Conservation (phyloP, 2,329 filamentous ascomycete genomes). For the Pseudocercospora macadamiae region DNA sequence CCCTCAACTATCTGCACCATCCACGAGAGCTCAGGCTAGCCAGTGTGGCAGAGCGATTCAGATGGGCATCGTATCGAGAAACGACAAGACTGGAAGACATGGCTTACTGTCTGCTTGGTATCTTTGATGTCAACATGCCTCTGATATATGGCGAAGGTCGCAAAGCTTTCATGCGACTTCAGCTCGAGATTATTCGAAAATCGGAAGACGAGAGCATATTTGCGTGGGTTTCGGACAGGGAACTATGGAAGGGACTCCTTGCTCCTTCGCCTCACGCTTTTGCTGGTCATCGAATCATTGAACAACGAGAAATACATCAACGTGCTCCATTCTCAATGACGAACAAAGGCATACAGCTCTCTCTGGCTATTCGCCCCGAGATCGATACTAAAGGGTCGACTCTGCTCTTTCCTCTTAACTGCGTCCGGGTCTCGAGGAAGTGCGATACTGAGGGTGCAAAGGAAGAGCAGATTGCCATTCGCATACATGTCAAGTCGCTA, state of each 20-base stretch:
- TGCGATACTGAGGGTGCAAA: neutral
- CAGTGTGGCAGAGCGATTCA: constrained; percentile 16
- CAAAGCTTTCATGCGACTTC: constrained; percentile 6
- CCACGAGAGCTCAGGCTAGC: neutral
- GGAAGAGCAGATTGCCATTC: neutral
- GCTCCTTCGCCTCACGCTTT: neutral
- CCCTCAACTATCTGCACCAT: constrained; percentile 8
- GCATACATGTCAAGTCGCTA: neutral
- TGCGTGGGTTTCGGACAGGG: constrained; percentile 3
- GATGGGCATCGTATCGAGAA: constrained; percentile 13
- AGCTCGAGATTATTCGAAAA: constrained; percentile 4
- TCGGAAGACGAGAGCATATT: constrained; percentile 12
- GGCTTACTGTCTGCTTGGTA: constrained; percentile 19
- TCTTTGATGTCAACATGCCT: constrained; percentile 16
- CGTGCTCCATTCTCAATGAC: neutral
- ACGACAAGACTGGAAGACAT: constrained; percentile 20
- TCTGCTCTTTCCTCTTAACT: neutral
- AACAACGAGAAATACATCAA: neutral
- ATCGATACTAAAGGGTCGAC: neutral
- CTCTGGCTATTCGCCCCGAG: neutral
- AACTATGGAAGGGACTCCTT: neutral
- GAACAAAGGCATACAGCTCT: neutral
- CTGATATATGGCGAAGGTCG: constrained; percentile 17
- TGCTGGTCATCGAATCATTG: neutral
- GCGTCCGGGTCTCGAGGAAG: neutral